Percentiles rank a stretch among this genome's conserved stretches.
phyloP scores from a whole-genome alignment of 257 asterid genomes.

The Ballota nigra region DNA sequence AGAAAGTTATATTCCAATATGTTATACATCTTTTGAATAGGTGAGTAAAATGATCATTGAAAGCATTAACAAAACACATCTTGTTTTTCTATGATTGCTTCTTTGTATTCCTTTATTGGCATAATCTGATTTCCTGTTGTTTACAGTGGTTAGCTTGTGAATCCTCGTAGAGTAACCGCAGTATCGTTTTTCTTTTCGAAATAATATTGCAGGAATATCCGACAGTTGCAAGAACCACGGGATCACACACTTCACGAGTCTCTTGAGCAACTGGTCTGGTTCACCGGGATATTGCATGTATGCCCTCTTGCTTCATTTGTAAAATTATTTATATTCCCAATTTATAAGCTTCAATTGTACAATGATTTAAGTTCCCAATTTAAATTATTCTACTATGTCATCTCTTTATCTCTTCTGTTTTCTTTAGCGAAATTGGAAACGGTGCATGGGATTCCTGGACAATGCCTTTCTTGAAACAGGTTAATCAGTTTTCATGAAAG shows the following conservation, averaged over 20 bases:
- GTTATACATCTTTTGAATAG: neutral
- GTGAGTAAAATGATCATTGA: neutral
- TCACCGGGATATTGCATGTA: constrained; percentile 85
- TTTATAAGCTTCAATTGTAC: constrained; percentile 1
- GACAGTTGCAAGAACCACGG: constrained; percentile 54
- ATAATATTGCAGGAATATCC: constrained; percentile 54
- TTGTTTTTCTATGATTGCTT: too few species aligned
- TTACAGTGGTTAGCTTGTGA: neutral
- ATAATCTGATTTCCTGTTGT: neutral
- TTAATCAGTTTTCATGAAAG: constrained; percentile 14
- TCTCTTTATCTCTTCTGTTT: constrained; percentile 9
- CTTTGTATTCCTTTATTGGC: neutral
- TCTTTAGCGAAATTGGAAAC: constrained; percentile 75
- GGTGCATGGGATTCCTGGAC: constrained; percentile 93
- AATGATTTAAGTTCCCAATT: neutral
- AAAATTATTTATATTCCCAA: too few species aligned
- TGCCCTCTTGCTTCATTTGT: too few species aligned
- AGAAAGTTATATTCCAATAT: neutral
- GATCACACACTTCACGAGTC: constrained; percentile 50
- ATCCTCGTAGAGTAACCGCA: neutral
- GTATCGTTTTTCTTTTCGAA: constrained; percentile 2
- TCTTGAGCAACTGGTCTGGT: constrained; percentile 69
- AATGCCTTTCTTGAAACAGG: constrained; percentile 74
- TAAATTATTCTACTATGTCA: neutral
- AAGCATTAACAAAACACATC: neutral